Evolutionary conservation across 75 land plant species (phyloP), one percentile per base, ranked within the genome.

Genomic region (Ceratopteris richardii): DNA sequence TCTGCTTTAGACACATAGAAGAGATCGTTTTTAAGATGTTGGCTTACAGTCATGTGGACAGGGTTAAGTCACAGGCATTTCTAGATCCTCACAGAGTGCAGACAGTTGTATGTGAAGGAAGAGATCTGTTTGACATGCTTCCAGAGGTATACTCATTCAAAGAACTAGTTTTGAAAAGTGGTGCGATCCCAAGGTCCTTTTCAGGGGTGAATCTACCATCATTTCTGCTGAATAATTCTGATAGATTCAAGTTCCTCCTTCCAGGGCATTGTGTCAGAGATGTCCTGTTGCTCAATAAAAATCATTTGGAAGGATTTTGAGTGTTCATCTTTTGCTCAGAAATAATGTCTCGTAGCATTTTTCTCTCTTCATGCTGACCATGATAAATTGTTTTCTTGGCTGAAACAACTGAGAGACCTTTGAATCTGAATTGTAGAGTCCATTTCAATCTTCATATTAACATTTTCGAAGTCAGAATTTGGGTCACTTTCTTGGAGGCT

Each of bases 91-190:
- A 19, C 16, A 51, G 78, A 39, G 65, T 76, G 10, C 75, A 76
- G 53, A 58, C 47, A 1, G 43, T 60, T 9, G 58, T 76, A 10
- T 76, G 78, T 33, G 25, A 7, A 2, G 78, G 78, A 18, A 43
- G 27, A 14, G 75, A 76, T 50, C 44, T 88, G 30, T 88, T 78
- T 56, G 92, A 83, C 68, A 83, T 87, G 84, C 70, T 87, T 7
- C 92, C 88, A 1, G 92, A 87, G 59, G 92, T 81, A 61, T 79
- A 81, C 50, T 75, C 88, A 1, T 87, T 87, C 61, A 29, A 42
- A 56, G 71, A 75, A 19, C 62, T 72, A 29, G 33, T 72, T 17
- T 22, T 42, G 17, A 65, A 66, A 21, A 4, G 66, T 19, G 75
- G 75, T 1, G 13, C 43, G 3, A 63, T 60, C 13, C 63, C 69